These are phyloP conservation scores for Coniochaeta prunicola DNA, from an alignment of 2,329 filamentous ascomycete species.

Conservation along the genomic window DNA sequence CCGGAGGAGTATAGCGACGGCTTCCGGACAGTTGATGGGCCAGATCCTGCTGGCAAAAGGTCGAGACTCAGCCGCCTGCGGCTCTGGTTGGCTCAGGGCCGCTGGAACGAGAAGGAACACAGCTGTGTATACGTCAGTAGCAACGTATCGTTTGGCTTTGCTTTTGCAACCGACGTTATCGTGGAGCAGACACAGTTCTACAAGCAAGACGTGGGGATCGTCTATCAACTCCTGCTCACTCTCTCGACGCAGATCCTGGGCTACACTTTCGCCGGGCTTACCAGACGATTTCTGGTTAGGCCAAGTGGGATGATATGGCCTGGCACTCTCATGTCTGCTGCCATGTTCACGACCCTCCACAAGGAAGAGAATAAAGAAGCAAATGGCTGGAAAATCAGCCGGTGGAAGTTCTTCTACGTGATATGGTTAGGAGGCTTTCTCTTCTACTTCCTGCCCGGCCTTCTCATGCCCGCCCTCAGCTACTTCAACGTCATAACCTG, in stretches of 20 bases:
- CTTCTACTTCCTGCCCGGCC: conserved; percentile 80
- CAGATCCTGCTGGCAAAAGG: conserved; percentile 14
- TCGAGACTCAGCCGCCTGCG: conserved; percentile 40
- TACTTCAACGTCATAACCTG: conserved; percentile 87
- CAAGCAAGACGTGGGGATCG: conserved; percentile 67
- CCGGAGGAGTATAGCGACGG: conserved; percentile 40
- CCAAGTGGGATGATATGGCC: conserved; percentile 92
- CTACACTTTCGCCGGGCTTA: conserved; percentile 79
- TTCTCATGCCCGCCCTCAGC: conserved; percentile 76
- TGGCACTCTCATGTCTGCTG: conserved; percentile 77
- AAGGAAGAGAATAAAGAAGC: conserved; percentile 76
- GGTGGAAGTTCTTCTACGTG: conserved; percentile 77
- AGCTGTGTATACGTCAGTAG: conserved; percentile 85
- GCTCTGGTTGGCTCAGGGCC: conserved; percentile 71
- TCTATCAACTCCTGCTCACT: conserved; percentile 76
- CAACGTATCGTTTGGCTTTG: conserved; percentile 84
- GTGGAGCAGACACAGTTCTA: conserved; percentile 89
- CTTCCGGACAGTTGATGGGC: conserved; percentile 14
- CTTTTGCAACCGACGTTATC: conserved; percentile 84
- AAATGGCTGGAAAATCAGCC: conserved; percentile 74
- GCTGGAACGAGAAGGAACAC: conserved; percentile 85
- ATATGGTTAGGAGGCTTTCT: conserved; percentile 64
- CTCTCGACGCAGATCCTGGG: conserved; percentile 82
- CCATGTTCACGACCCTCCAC: conserved; percentile 83
- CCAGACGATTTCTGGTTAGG: conserved; percentile 72